Conservation (phyloP, 169 alveolate species). For the Pseudocohnilembus persalinus region DNA sequence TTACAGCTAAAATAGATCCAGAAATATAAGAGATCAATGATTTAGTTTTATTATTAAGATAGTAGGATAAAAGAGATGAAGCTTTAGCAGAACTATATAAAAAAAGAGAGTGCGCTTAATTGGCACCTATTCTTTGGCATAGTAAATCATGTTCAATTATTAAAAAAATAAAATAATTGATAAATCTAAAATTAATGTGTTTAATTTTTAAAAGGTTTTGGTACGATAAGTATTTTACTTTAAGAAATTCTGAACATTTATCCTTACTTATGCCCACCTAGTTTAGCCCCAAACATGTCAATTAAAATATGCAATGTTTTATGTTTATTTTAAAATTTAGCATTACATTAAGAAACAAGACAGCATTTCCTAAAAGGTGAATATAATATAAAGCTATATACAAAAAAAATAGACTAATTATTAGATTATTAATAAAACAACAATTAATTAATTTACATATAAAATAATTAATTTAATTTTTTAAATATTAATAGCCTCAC, state of each 20-base stretch:
- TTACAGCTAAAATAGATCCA: too few species aligned
- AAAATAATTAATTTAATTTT: not conserved
- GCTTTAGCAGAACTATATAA: slow-evolving; percentile 95
- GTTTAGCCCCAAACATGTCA: slow-evolving; percentile 91
- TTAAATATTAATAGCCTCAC: slow-evolving; percentile 88
- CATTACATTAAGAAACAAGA: slow-evolving; percentile 98
- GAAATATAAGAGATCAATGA: slow-evolving; percentile 82
- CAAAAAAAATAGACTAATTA: not conserved
- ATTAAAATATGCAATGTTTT: slow-evolving; percentile 97
- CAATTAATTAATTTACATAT: not conserved
- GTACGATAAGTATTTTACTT: slow-evolving; percentile 95
- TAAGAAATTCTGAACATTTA: slow-evolving; percentile 92
- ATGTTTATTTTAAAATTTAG: slow-evolving; percentile 98
- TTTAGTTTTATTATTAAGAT: slow-evolving; percentile 90
- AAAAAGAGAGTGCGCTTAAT: slow-evolving; percentile 88
- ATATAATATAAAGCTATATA: not conserved
- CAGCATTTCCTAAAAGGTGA: slow-evolving; percentile 91
- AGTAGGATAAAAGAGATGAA: slow-evolving; percentile 94
- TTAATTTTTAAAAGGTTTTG: slow-evolving; percentile 46
- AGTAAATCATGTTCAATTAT: slow-evolving; percentile 61
- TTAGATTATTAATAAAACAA: not conserved
- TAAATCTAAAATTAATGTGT: too few species aligned
- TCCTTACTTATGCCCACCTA: slow-evolving; percentile 93
- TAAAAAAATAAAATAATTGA: too few species aligned
- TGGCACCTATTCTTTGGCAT: slow-evolving; percentile 98